A percentile compares a stretch with the other conserved stretches of the same genome.
Conservation (phyloP, 176 grass and related monocot genomes). For the Microstegium vimineum region DNA sequence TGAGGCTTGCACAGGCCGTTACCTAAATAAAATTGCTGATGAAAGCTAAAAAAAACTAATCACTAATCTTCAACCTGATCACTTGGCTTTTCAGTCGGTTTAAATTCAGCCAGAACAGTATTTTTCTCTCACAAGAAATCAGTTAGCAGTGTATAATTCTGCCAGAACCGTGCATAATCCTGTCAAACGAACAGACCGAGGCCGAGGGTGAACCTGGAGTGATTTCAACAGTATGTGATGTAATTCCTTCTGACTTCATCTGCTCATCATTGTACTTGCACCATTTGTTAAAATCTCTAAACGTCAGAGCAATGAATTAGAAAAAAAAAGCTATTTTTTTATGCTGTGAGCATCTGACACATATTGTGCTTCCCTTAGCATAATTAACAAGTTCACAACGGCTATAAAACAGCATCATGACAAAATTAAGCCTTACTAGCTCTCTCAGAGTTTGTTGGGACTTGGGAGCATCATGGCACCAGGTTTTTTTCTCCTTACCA, state of each 20-base stretch:
- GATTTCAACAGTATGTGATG: conserved; percentile 12
- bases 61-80: too few relatives aligned
- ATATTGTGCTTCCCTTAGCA: neutral
- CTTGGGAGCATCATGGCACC: conserved; percentile 2
- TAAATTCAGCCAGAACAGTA: too few relatives aligned
- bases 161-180: too few relatives aligned
- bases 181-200: too few relatives aligned
- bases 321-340: too few relatives aligned
- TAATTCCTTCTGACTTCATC: conserved; percentile 11
- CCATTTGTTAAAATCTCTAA: neutral
- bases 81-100: too few relatives aligned
- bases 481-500: neutral
- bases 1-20: neutral
- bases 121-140: too few relatives aligned
- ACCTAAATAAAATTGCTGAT: neutral
- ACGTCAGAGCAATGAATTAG: neutral
- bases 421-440: conserved; percentile 6
- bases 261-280: conserved; percentile 22
- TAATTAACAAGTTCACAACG: neutral
- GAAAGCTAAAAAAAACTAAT: neutral
- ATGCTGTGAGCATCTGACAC: conserved; percentile 16
- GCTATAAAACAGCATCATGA: conserved; percentile 25
- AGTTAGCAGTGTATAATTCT: too few relatives aligned
- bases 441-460: conserved; percentile 6
- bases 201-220: neutral